phyloP scores from a whole-genome alignment of 257 asterid species.

The Coffea eugenioides region DNA sequence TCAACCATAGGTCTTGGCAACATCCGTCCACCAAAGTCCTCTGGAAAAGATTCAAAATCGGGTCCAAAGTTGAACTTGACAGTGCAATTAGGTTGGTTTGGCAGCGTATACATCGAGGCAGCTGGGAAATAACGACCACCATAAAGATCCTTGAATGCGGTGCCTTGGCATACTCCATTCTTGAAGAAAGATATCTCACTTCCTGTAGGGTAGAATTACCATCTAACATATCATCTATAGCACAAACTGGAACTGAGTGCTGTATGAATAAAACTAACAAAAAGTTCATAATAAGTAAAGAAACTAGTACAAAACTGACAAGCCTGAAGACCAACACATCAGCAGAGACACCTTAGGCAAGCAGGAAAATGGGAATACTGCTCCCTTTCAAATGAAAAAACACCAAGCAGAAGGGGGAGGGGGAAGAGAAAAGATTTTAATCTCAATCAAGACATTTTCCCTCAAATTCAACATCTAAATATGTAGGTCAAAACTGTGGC shows the following conservation, averaged over 20 bases:
- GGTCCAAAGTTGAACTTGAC: conserved; percentile 98
- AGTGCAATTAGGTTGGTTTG: conserved; percentile 81
- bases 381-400: background rate
- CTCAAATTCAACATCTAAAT: background rate
- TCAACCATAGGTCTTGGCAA: conserved; percentile 84
- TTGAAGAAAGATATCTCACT: conserved; percentile 91
- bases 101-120: conserved; percentile 97
- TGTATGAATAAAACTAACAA: background rate
- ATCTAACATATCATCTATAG: background rate
- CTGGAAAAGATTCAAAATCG: conserved; percentile 76
- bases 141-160: conserved; percentile 72
- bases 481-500: background rate
- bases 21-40: conserved; percentile 69
- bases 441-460: background rate
- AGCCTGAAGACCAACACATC: background rate
- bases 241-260: background rate
- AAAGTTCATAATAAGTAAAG: background rate
- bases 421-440: background rate
- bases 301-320: background rate
- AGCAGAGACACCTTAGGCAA: background rate
- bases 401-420: background rate
- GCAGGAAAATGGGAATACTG: background rate
- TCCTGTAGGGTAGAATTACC: conserved; percentile 47
- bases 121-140: conserved; percentile 98
- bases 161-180: conserved; percentile 87